These are phyloP conservation scores for Setomelanomma holmii DNA, from an alignment of 2,329 filamentous ascomycete species.

Conservation along the genomic window DNA sequence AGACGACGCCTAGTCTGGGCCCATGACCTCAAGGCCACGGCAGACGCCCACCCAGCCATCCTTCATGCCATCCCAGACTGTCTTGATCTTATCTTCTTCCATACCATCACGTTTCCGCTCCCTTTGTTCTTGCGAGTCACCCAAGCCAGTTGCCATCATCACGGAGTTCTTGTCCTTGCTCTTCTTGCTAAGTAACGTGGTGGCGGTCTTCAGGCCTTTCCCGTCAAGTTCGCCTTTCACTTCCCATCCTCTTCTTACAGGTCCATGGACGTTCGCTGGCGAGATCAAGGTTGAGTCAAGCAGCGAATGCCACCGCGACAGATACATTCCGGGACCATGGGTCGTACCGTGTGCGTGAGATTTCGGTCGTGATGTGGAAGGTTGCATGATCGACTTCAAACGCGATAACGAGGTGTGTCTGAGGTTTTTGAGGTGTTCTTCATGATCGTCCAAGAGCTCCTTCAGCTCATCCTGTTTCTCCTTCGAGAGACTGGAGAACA, in stretches of 20 bases:
- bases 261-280: conserved; percentile 61
- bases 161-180: conserved; percentile 15
- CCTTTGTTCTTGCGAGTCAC: conserved; percentile 33
- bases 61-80: conserved; percentile 41
- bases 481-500: conserved; percentile 57
- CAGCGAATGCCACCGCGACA: conserved; percentile 74
- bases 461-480: conserved; percentile 57
- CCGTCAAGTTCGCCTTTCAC: conserved; percentile 47
- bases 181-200: conserved; percentile 16
- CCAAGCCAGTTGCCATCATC: conserved; percentile 33
- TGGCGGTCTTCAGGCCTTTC: conserved; percentile 38
- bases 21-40: conserved; percentile 44
- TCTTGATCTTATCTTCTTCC: conserved; percentile 38
- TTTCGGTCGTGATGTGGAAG: conserved; percentile 10
- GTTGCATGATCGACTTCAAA: conserved; percentile 63
- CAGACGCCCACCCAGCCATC: conserved; percentile 44
- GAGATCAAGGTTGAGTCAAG: conserved; percentile 75
- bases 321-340: conserved; percentile 74
- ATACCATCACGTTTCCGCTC: conserved; percentile 40
- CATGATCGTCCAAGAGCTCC: conserved; percentile 65
- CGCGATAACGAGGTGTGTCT: conserved; percentile 61
- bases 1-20: conserved; percentile 16
- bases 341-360: conserved; percentile 46
- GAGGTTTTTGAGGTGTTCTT: conserved; percentile 65
- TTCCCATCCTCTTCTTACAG: conserved; percentile 56